These are phyloP conservation scores for Massarina eburnea DNA, from an alignment of 2,329 filamentous ascomycete species.

Conservation along the genomic window DNA sequence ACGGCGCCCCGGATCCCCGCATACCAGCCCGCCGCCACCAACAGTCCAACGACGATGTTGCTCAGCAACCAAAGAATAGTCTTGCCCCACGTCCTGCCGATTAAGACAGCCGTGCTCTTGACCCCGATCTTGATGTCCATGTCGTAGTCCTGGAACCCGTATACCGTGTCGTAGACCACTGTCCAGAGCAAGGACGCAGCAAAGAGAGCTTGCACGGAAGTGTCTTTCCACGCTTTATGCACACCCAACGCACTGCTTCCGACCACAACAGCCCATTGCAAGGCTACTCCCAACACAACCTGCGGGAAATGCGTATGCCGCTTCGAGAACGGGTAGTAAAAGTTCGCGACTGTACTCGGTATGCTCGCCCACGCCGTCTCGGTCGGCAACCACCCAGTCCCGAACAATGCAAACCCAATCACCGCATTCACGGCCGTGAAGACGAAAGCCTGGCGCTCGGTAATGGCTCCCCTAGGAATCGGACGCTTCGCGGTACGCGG, in stretches of 20 bases:
- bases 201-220: constrained; percentile 2
- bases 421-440: constrained; percentile 45
- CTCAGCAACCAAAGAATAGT: constrained; percentile 1
- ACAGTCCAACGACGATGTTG: background rate
- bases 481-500: constrained; percentile 5
- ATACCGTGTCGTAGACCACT: constrained; percentile 42
- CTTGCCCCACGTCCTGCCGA: background rate
- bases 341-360: constrained; percentile 47
- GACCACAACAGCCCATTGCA: constrained; percentile 6
- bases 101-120: constrained; percentile 7
- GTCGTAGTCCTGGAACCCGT: constrained; percentile 38
- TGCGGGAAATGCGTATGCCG: constrained; percentile 57
- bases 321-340: constrained; percentile 55
- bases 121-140: constrained; percentile 40
- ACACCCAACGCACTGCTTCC: constrained; percentile 1
- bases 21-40: background rate
- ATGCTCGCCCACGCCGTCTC: constrained; percentile 46
- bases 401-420: constrained; percentile 49
- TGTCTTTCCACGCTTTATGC: background rate
- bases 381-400: constrained; percentile 30
- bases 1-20: background rate
- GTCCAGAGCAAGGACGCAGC: constrained; percentile 19
- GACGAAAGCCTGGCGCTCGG: constrained; percentile 42
- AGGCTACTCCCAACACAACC: constrained; percentile 49
- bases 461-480: constrained; percentile 49